Base-by-base conservation (phyloP, 2,329 filamentous ascomycete genomes). In the Aspergillus sp. region DNA sequence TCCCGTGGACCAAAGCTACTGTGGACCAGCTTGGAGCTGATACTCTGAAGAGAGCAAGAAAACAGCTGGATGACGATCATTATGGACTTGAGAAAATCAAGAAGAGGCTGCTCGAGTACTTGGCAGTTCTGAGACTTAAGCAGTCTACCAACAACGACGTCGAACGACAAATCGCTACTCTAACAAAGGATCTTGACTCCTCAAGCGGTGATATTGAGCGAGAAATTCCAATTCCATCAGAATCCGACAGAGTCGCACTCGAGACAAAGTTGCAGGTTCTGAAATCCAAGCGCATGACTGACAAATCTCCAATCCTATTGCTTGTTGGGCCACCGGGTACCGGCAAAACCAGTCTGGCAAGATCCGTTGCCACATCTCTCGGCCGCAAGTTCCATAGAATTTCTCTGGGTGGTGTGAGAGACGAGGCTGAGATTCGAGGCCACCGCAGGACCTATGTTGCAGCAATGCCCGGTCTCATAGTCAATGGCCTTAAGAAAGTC, bases 41-140 rank as follows among this genome's bases (percentile, higher is more conserved):
- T 7, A 96, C 90, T 0, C 66, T 97, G 44, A 76, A 79, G 46
- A 79, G 78, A 54, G 93, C 93, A 6, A 82, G 89, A 43, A 88
- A 90, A 68, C 93, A 97, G 66, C 78, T 98, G 5, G 90, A 98
- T 58, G 85, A 94, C 51, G 93, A 98, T 61, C 93, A 98, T 66
- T 97, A 97, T 56, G 93, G 93, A 0, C 74, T 98, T 10, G 90
- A 97, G 49, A 94, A 91, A 68, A 91, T 98, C 61, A 98, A 98
- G 80, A 96, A 95, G 77, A 80, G 93, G 35, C 69, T 98, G 19
- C 77, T 98, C 5, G 94, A 97, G 65, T 98, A 98, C 61, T 76
- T 98, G 35, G 94, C 93, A 2, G 93, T 98, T n/a, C 75, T 98
- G 41, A 86, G 93, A 55, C 77, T 98, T 44, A 98, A 97, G 75